Conservation (phyloP, 2,329 filamentous ascomycete genomes). For the Colletotrichum tofieldiae region DNA sequence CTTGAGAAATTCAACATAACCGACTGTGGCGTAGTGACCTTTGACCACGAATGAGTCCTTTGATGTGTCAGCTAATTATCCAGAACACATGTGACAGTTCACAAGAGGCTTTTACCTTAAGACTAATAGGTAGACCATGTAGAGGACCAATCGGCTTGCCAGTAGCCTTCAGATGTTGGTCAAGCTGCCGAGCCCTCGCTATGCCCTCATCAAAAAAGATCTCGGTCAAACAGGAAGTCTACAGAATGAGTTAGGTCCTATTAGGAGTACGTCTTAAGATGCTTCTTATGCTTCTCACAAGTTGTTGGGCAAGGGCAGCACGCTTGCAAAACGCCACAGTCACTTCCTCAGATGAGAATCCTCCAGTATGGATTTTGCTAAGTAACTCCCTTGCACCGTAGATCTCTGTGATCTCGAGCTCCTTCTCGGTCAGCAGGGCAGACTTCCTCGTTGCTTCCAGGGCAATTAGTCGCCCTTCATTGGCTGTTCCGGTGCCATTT, state of each 20-base stretch:
- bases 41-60: slow-evolving; percentile 74
- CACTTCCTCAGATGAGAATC: slow-evolving; percentile 47
- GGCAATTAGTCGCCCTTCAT: slow-evolving; percentile 36
- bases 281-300: slow-evolving; percentile 34
- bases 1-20: slow-evolving; percentile 69
- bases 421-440: slow-evolving; percentile 42
- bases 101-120: slow-evolving; percentile 46
- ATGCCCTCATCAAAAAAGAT: slow-evolving; percentile 67
- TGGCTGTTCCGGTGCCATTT: slow-evolving; percentile 23
- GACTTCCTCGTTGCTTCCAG: slow-evolving; percentile 36
- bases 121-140: slow-evolving; percentile 70
- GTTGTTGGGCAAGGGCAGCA: slow-evolving; percentile 49
- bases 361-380: slow-evolving; percentile 36
- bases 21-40: slow-evolving; percentile 67
- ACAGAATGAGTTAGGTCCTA: background rate
- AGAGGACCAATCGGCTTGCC: slow-evolving; percentile 69
- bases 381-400: slow-evolving; percentile 43
- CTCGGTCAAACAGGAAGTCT: slow-evolving; percentile 61
- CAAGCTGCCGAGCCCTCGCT: slow-evolving; percentile 59
- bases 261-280: background rate
- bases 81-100: background rate
- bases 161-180: slow-evolving; percentile 57
- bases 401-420: slow-evolving; percentile 46
- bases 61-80: slow-evolving; percentile 53
- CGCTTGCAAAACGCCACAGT: slow-evolving; percentile 49